Base-by-base conservation (phyloP, 306 rosid species). In the Trifolium repens region DNA sequence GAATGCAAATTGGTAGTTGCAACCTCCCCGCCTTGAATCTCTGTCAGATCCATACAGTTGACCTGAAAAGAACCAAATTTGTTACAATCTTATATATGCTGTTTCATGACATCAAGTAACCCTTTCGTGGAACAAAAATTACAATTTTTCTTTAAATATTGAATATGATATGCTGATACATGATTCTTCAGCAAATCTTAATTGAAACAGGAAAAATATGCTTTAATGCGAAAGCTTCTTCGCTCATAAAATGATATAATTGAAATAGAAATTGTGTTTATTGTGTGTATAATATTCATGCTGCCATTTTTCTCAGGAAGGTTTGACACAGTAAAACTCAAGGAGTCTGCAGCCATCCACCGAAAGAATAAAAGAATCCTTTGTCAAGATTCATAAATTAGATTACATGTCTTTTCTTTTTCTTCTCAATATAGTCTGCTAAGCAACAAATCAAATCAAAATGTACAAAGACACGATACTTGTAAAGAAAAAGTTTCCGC, bases 1-100 rank as follows among this genome's bases (percentile, higher is more conserved):
- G 94, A 90, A 82, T 87, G 87, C 81, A 85, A 71, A 66, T 90
- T 90, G 22, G 92, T 86, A 4, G 69, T 77, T 49, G 91, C 91
- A 50, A 82, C 84, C 69, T 90, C 92, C n/a, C 96, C 96, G 46
- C 90, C 90, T 46, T 79, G 78, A 81, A 82, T 54, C 78, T 84
- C 96, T 5, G 96, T 73, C 66, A 90, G 83, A 81, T 84, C 73
- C 50, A 46, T 80, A 35, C 71, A 83, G 46, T 90, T 90, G 73
- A 90, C 86, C 96, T 89, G 71, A 47, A 61, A 82, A 9, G 13
- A 64, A 54, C 7, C 5, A 76, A 74, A 39, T 26, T 50, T 15
- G 58, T 50, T 40, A 43, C 75, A 50, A 52, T 71, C 14, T 39
- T 46, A 8, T n/a, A 50, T 55, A 67, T 22, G 63, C 22, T 55